Conservation (phyloP, 176 grass and related monocot genomes). For the Triticum dicoccoides region DNA sequence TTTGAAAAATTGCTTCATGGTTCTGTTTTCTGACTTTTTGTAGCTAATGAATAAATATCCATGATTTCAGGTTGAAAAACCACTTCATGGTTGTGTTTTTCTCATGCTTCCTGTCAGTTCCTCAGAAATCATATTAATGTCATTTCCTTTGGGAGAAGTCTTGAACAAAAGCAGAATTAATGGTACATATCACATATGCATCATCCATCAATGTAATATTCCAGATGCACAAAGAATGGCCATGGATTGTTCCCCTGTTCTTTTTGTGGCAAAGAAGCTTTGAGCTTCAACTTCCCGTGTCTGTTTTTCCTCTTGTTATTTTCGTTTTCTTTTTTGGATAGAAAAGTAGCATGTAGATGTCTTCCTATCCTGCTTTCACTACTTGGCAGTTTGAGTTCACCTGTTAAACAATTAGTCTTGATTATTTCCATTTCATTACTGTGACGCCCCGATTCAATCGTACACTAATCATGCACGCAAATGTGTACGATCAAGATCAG, state of each 20-base stretch:
- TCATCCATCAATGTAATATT: background rate
- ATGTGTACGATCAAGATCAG: no score
- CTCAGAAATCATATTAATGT: constrained; percentile 20
- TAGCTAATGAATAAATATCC: no score
- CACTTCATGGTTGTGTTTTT: no score
- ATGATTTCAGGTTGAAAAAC: no score
- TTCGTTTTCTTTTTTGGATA: background rate
- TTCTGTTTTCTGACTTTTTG: no score
- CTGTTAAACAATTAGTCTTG: background rate
- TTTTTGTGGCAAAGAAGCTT: constrained; percentile 42
- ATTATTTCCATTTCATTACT: background rate
- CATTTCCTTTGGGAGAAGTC: constrained; percentile 9
- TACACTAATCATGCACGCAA: no score
- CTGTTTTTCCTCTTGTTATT: background rate
- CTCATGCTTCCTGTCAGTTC: no score
- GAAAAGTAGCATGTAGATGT: constrained; percentile 8
- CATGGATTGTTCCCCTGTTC: constrained; percentile 27
- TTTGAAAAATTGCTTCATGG: no score
- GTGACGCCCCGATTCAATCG: no score
- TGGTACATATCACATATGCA: background rate
- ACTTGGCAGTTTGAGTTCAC: background rate
- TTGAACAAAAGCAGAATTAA: constrained; percentile 25
- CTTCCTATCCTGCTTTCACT: background rate
- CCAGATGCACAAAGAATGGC: constrained; percentile 23
- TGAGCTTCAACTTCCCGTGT: constrained; percentile 1